Evolutionary conservation across 2,329 filamentous ascomycete species (phyloP), one percentile per base, ranked within the genome.

Genomic region (Xylaria sp.): DNA sequence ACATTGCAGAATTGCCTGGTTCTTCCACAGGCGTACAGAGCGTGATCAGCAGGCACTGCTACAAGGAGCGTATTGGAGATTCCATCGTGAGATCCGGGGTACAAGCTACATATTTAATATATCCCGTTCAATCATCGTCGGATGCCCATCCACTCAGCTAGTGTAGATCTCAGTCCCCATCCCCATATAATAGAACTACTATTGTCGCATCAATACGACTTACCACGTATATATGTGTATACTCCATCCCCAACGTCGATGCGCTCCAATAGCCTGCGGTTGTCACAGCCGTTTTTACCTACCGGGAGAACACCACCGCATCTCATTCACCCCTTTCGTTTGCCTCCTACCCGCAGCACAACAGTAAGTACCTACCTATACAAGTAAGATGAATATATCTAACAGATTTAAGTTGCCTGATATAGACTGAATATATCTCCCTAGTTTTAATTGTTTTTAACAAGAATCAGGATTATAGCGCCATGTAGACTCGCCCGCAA

Each of bases 231-330:
- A 53, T 60, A 62, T 65, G 27, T 58, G 40, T 65, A 44, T 57
- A 1, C n/a, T 51, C 27, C 47, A 13, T 58, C 40, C 47, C 54
- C 8, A 32, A 18, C n/a, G 4, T 25, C 29, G 53, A 70, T 62
- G 65, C 68, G 68, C 68, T 68, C 68, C 68, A 70, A 70, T 70
- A 59, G 51, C 44, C 57, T 48, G 44, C 35, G 32, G 21, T 27
- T 42, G 37, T 50, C 29, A 25, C 29, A 48, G 29, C 60, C 63
- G 42, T 55, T 63, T 63, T 66, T 68, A 66, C 23, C 68, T 55
- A 64, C 48, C 47, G 23, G 47, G 63, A 66, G 48, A 25, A 55
- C 29, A 27, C 18, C n/a, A 27, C 23, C n/a, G 25, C 32, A 18
- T 53, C 40, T 50, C 32, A 10, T 44, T 12, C 21, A 44, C 18